Conservation (phyloP, 2,329 filamentous ascomycete genomes). For the Tolypocladium cylindrosporum region DNA sequence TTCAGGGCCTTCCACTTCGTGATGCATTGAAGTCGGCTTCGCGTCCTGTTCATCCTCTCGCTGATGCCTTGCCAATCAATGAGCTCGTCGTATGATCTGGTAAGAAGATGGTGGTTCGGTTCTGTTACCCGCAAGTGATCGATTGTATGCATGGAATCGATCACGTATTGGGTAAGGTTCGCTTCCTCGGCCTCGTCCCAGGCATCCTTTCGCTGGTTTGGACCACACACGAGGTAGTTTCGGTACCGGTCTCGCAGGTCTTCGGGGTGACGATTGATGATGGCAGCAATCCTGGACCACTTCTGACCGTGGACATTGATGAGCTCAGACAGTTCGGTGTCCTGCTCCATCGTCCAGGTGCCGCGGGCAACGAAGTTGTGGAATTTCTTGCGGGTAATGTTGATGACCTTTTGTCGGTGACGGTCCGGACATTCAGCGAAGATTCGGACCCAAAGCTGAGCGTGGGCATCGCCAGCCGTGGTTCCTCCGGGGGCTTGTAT, state of each 20-base stretch:
- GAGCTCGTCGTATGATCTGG: slow-evolving; percentile 37
- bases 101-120: slow-evolving; percentile 18
- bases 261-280: slow-evolving; percentile 53
- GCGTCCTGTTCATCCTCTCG: slow-evolving; percentile 47
- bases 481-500: slow-evolving; percentile 25
- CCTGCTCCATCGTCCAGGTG: slow-evolving; percentile 28
- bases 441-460: slow-evolving; percentile 41
- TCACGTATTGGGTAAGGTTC: slow-evolving; percentile 40
- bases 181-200: slow-evolving; percentile 56
- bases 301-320: slow-evolving; percentile 31
- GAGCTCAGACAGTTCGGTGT: slow-evolving; percentile 23
- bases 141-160: slow-evolving; percentile 39
- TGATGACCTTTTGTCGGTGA: slow-evolving; percentile 42
- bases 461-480: slow-evolving; percentile 22
- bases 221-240: slow-evolving; percentile 53
- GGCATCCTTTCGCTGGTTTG: slow-evolving; percentile 36
- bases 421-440: slow-evolving; percentile 37
- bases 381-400: slow-evolving; percentile 50
- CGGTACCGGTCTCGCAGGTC: slow-evolving; percentile 63
- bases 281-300: slow-evolving; percentile 52
- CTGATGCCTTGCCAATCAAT: slow-evolving; percentile 60
- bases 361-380: slow-evolving; percentile 53
- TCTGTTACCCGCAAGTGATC: slow-evolving; percentile 25
- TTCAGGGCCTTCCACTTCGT: slow-evolving; percentile 52
- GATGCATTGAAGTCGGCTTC: slow-evolving; percentile 58